These are phyloP conservation scores for Aurifilum marmelostoma DNA, from an alignment of 2,329 filamentous ascomycete genomes.

Conservation along the genomic window DNA sequence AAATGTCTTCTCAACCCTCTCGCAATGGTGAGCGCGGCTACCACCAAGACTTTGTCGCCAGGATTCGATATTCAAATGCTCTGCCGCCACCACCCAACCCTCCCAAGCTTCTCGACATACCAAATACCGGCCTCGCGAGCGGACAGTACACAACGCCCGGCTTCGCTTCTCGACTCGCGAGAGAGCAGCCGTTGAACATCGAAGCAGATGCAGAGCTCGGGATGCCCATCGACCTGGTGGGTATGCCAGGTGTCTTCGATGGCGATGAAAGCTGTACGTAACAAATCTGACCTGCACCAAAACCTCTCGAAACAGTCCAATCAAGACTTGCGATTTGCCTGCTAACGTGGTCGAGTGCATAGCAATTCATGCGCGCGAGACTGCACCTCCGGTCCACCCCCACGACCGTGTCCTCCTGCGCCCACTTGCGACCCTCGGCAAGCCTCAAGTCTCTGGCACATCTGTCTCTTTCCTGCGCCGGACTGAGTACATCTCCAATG, in stretches of 20 bases:
- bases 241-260: constrained; percentile 92
- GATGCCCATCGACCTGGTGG: constrained; percentile 94
- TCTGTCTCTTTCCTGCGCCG: constrained; percentile 92
- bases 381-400: constrained; percentile 74
- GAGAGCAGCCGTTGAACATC: constrained; percentile 93
- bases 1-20: constrained; percentile 48
- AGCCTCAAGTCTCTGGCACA: constrained; percentile 74
- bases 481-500: constrained; percentile 85
- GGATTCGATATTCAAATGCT: constrained; percentile 93
- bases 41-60: constrained; percentile 96
- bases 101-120: constrained; percentile 95
- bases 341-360: constrained; percentile 4
- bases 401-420: constrained; percentile 83
- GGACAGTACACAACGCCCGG: constrained; percentile 88
- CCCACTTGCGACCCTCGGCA: constrained; percentile 81
- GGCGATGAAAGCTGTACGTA: constrained; percentile 87
- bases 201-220: constrained; percentile 97
- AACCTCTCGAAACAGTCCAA: neutral
- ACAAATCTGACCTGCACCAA: constrained; percentile 5
- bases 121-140: constrained; percentile 84
- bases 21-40: constrained; percentile 57
- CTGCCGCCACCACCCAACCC: constrained; percentile 92
- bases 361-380: constrained; percentile 82
- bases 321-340: constrained; percentile 28
- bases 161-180: constrained; percentile 85